Evolutionary conservation across 805 yeast genomes (phyloP), one percentile per base, ranked within the genome.

Genomic region (Barnettozyma vustinii): DNA sequence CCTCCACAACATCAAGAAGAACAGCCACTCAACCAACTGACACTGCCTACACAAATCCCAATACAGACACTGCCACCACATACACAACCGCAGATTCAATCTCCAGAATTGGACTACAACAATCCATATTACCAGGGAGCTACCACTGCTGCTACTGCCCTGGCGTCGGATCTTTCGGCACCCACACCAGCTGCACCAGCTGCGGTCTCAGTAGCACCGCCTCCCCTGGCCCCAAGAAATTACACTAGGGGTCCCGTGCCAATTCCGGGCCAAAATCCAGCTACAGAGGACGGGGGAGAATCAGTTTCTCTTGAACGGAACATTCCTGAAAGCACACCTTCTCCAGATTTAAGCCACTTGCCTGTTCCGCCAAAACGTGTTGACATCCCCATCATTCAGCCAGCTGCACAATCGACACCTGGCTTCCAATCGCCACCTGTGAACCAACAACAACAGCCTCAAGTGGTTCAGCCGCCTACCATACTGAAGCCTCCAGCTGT

Each of bases 311-410:
- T 18, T 2, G 21, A 18, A 12, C 5, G 7, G 21, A 18, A 6
- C 39, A 18, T 18, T 7, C 33, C 23, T 9, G 9, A 16, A 19
- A 16, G 20, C 9, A 15, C 56, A 23, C 56, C 54, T 2, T 55
- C 59, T n/a, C 59, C 65, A 21, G 54, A 59, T 30, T 42, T 59
- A 10, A 48, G 54, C 9, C 51, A 52, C 15, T 25, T 59, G 9
- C 57, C 60, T 10, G 44, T 54, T 20, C 59, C 62, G 9, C 53
- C 59, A 12, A 52, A 32, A 33, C 37, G 44, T 9, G 23, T 18
- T 35, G 47, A 27, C 23, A 33, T 27, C 1, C 40, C 44, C 13
- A 19, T 45, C 9, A 36, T 37, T 5, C 44, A 16, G 20, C 12
- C 27, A 15, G 27, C 12, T n/a, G 21, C 44, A 33, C 35, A 20